Evolutionary conservation across 352 stramenopile genomes (phyloP), one percentile per base, ranked within the genome.

Genomic region (Globisporangium perplexum): DNA sequence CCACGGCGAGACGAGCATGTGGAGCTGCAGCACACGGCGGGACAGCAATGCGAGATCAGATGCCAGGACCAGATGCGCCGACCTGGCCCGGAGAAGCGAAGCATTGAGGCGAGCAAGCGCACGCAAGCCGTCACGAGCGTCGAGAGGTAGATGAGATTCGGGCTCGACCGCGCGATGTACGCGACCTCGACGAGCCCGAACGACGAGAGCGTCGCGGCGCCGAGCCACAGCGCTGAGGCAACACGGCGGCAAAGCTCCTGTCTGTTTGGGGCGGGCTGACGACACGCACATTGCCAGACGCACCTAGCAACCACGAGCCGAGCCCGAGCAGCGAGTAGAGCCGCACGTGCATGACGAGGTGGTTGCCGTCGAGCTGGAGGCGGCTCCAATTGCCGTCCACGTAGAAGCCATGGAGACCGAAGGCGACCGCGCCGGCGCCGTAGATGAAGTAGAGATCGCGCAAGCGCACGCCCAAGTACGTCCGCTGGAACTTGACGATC

Each of bases 381-480:
- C 68, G 71, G 17, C 49, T 28, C 82, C 79, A 90, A 26, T 76
- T 77, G 45, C 66, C 59, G 36, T 89, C 72, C 35, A 92, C 64
- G 54, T 90, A 87, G 35, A 89, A 85, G 17, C 75, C 83, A 45
- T 90, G 62, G 28, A 88, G 55, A 46, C 72, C 77, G 46, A 86
- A 86, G 0, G 76, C 24, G 31, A 83, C 18, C 0, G 73, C 72
- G 3, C 65, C 56, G 24, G 54, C 64, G 12, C 66, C 74, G 46
- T 90, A 86, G 23, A 88, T 57, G 41, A 86, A 89, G 55, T 89
- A 93, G 47, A 93, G 57, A 50, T 86, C 70, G 7, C 57, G 59
- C 20, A 90, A 60, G 5, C 63, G 59, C 43, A 90, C 58, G 3
- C 64, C 50, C 0, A 72, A 45, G 1, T 46, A 62, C 14, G 63